These are phyloP conservation scores for Hygrocybe punicea DNA, from an alignment of 768 basidiomycete genomes.

Conservation along the genomic window DNA sequence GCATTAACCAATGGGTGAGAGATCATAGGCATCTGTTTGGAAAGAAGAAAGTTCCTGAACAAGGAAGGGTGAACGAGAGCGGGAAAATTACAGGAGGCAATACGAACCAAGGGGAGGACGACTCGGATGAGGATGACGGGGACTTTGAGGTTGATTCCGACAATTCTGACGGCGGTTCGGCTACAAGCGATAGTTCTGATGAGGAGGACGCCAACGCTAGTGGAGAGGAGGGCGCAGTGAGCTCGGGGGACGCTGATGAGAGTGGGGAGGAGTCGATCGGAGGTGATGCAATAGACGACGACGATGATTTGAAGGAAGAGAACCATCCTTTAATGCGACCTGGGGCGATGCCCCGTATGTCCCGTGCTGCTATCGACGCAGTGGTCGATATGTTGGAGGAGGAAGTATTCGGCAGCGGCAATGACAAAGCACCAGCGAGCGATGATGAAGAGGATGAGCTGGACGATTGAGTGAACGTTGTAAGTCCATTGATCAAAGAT, in stretches of 20 bases:
- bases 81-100: conserved; percentile 17
- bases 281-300: conserved; percentile 31
- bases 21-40: conserved; percentile 57
- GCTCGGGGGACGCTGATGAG: conserved; percentile 6
- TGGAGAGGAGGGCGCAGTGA: conserved; percentile 19
- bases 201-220: conserved; percentile 22
- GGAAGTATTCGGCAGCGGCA: conserved; percentile 40
- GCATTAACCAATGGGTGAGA: conserved; percentile 64
- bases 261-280: conserved; percentile 31
- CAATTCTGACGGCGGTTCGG: conserved; percentile 34
- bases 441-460: conserved; percentile 11
- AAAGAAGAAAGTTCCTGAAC: conserved; percentile 18
- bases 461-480: conserved; percentile 1
- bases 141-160: conserved; percentile 41
- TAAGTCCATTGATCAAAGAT: no score
- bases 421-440: no score
- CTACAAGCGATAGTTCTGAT: conserved; percentile 25
- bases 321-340: conserved; percentile 62
- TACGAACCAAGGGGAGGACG: conserved; percentile 37
- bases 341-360: conserved; percentile 68
- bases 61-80: conserved; percentile 10
- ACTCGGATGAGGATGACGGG: conserved; percentile 47
- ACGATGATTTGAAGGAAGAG: conserved; percentile 48
- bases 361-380: conserved; percentile 61
- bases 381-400: conserved; percentile 59